Evolutionary conservation across 2,329 filamentous ascomycete species (phyloP).

Genomic region (Cercospora brassicicola): DNA sequence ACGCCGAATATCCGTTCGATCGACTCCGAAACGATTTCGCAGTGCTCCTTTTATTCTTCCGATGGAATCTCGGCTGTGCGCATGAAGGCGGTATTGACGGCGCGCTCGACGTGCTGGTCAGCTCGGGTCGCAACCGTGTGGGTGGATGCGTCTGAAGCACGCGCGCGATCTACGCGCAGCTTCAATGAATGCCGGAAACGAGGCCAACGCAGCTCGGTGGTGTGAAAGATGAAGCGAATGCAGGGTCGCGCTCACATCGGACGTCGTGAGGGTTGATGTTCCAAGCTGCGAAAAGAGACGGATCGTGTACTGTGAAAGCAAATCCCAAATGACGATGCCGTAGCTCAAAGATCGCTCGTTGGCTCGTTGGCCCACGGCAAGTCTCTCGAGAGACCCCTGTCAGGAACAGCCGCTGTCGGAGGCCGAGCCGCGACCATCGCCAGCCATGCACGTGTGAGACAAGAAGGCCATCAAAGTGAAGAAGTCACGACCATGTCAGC

Average conservation of each 20-base stretch:
- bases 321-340: slow-evolving; percentile 9
- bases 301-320: background rate
- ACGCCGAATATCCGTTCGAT: background rate
- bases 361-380: background rate
- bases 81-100: slow-evolving; percentile 8
- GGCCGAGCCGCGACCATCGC: background rate
- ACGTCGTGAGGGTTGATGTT: background rate
- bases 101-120: background rate
- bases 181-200: background rate
- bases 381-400: background rate
- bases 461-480: slow-evolving; percentile 17
- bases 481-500: slow-evolving; percentile 30
- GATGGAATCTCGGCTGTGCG: slow-evolving; percentile 3
- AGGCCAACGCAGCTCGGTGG: background rate
- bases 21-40: background rate
- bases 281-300: background rate
- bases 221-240: background rate
- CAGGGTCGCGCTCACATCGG: background rate
- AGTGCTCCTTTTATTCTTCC: background rate
- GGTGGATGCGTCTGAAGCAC: background rate
- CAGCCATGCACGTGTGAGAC: background rate
- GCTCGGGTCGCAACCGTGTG: slow-evolving; percentile 4
- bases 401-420: slow-evolving; percentile 7
- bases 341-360: slow-evolving; percentile 4
- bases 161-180: slow-evolving; percentile 1